Evolutionary conservation across 2,329 filamentous ascomycete genomes (phyloP).

Genomic region (Colletotrichum sp.): DNA sequence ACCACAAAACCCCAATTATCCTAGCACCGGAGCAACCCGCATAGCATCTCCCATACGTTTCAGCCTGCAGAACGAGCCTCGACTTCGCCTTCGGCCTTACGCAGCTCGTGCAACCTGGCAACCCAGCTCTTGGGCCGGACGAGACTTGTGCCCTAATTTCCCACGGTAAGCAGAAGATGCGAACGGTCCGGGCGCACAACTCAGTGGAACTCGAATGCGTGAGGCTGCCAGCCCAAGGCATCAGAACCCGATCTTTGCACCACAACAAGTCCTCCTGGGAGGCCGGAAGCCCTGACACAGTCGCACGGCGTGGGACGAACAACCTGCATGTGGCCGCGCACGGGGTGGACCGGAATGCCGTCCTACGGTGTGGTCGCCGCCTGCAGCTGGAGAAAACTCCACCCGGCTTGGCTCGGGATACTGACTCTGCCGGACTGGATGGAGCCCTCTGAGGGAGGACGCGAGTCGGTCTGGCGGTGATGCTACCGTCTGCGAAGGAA

Average conservation of each 20-base stretch:
- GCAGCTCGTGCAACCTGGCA: slow-evolving; percentile 41
- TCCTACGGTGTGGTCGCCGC: neutral
- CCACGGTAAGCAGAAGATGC: neutral
- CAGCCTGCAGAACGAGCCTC: slow-evolving; percentile 42
- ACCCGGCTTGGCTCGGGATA: slow-evolving; percentile 5
- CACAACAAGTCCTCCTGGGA: neutral
- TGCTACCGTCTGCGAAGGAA: neutral
- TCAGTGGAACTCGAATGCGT: neutral
- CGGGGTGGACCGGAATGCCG: neutral
- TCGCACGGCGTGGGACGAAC: neutral
- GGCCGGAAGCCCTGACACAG: neutral
- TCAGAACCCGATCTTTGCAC: neutral
- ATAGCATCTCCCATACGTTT: slow-evolving; percentile 42
- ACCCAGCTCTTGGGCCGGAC: slow-evolving; percentile 36
- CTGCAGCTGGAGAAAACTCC: neutral
- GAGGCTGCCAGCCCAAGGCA: neutral
- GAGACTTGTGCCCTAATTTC: neutral
- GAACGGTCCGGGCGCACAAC: neutral
- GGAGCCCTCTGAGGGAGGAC: neutral
- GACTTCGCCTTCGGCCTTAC: slow-evolving; percentile 45
- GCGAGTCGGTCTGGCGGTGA: neutral
- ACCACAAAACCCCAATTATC: neutral
- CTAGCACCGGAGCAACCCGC: slow-evolving; percentile 34
- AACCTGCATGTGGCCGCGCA: slow-evolving; percentile 16
- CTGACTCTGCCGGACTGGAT: neutral